Evolutionary conservation across 139 green algal genomes (phyloP), one percentile per base, ranked within the genome.

Genomic region (Tetradesmus obliquus): DNA sequence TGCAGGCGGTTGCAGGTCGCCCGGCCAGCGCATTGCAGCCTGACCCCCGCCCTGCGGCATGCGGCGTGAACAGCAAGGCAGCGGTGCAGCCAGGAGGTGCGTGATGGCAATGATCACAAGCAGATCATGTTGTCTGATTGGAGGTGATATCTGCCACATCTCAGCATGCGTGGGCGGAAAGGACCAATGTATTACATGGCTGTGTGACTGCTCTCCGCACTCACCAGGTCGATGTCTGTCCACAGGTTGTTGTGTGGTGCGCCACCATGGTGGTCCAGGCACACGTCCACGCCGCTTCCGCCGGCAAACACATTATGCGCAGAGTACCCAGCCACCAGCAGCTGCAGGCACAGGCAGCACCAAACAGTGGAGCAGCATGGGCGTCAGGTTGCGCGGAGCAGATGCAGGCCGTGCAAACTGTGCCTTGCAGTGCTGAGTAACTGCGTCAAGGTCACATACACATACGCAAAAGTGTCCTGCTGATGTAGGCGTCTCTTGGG

Each of bases 141-240:
- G 32, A 45, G 32, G 32, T 45, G 32, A 45, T 45, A 45, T 45
- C 32, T 45, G 32, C 32, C 32, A 45, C 32, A 45, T 45, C 32
- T 45, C 32, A 45, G 32, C 32, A 45, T 45, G 32, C 32, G 32
- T 45, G 32, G 32, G 32, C 32, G 32, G 32, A 45, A 45, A 45
- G 32, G 32, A 45, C 32, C 32, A 45, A 45, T 45, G 32, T 45
- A 45, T 45, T 45, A 45, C 57, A 66, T 66, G 57, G 57, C 57
- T 66, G 9, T 66, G 3, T 15, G 60, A 19, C 7, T 71, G 60
- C 60, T 19, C 7, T 20, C 60, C 60, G 66, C 5, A n/a, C 84
- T 89, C 84, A 89, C 84, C 55, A 89, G 24, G 6, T 89, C 84
- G 22, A 89, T 89, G 84, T 89, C 60, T 32, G 55, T 89, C 84